Evolutionary conservation across 441 rosid species (phyloP).

Genomic region (Euphorbia schlechtendalii): DNA sequence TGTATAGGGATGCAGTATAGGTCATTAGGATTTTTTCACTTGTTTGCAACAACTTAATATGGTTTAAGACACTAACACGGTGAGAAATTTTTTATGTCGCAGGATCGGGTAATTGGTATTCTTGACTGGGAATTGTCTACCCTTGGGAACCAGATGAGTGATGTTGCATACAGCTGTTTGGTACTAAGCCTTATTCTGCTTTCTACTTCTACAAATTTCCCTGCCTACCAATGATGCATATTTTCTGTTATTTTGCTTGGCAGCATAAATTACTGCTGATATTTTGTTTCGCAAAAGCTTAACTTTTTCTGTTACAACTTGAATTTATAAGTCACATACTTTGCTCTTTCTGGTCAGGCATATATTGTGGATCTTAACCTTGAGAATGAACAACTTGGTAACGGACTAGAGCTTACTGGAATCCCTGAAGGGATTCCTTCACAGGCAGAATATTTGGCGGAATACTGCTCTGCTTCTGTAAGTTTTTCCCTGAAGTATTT

Average conservation of each 20-base stretch:
- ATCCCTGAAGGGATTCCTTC: slow-evolving; percentile 82
- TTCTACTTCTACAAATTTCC: slow-evolving; percentile 4
- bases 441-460: slow-evolving; percentile 66
- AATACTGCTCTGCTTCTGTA: slow-evolving; percentile 79
- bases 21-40: background rate
- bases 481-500: slow-evolving; percentile 23
- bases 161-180: slow-evolving; percentile 82
- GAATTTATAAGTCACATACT: slow-evolving; percentile 20
- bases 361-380: slow-evolving; percentile 37
- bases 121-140: slow-evolving; percentile 98
- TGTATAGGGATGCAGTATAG: background rate
- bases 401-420: slow-evolving; percentile 61
- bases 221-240: background rate
- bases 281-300: background rate
- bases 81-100: slow-evolving; percentile 23
- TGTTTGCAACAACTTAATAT: background rate
- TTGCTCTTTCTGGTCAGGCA: slow-evolving; percentile 44
- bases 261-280: background rate
- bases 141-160: slow-evolving; percentile 95
- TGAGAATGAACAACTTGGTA: slow-evolving; percentile 26
- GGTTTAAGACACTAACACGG: slow-evolving; percentile 1
- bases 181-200: slow-evolving; percentile 32
- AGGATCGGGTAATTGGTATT: slow-evolving; percentile 89
- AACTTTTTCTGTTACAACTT: background rate
- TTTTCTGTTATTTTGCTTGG: slow-evolving; percentile 6